These are phyloP conservation scores for Prunus dulcis DNA, from an alignment of 306 rosid genomes.

Conservation along the genomic window DNA sequence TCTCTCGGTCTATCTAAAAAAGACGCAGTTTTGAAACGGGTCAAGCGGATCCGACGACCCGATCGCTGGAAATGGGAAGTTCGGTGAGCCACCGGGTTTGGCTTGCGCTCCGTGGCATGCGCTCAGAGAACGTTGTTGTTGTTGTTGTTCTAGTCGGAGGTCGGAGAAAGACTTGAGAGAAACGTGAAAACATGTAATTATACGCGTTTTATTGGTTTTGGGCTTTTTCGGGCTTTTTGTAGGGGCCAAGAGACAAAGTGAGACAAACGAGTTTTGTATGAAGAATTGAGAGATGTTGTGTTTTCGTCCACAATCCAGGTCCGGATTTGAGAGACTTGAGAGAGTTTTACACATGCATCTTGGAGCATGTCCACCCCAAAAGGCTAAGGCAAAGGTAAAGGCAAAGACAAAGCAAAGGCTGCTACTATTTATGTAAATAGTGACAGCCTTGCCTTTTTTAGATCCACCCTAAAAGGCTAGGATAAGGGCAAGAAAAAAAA, in stretches of 20 bases:
- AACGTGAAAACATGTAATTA: not conserved
- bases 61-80: constrained; percentile 11
- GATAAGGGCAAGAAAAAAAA: too few relatives aligned
- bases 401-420: too few relatives aligned
- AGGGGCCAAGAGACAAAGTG: not conserved
- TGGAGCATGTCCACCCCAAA: too few relatives aligned
- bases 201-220: not conserved
- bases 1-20: constrained; percentile 19
- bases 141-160: not conserved
- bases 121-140: not conserved
- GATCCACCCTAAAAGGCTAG: too few relatives aligned
- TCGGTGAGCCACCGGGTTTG: not conserved
- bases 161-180: not conserved
- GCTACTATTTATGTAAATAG: too few relatives aligned
- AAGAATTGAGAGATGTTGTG: too few relatives aligned
- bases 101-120: not conserved
- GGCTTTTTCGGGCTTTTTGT: constrained; percentile 4
- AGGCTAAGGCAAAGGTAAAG: too few relatives aligned
- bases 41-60: constrained; percentile 13
- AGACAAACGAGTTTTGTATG: not conserved
- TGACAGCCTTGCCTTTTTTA: too few relatives aligned
- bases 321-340: too few relatives aligned
- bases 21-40: constrained; percentile 7
- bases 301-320: too few relatives aligned
- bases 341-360: too few relatives aligned